Evolutionary conservation across 2,329 filamentous ascomycete genomes (phyloP), one percentile per base, ranked within the genome.

Genomic region (Plectosphaerella sp.): DNA sequence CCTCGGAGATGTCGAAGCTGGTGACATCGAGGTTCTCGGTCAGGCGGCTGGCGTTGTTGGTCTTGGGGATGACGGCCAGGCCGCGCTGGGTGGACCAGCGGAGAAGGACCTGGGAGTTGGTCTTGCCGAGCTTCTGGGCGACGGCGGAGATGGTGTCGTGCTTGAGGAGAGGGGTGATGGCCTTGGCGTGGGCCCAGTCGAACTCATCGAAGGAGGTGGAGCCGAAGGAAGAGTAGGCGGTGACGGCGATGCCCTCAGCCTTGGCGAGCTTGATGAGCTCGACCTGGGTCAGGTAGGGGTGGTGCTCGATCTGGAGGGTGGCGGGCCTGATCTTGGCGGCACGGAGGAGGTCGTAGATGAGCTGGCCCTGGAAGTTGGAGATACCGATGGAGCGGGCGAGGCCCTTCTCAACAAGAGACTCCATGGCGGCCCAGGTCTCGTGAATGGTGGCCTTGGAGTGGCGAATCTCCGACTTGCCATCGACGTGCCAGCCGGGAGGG

Each of bases 301-400:
- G 91, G 75, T 93, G 89, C 78, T 95, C 90, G 70, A 95, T 86
- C 78, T 95, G 91, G 55, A 94, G 84, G 41, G 87, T 86, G 39
- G 89, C 87, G 9, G 89, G 88, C 45, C 78, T 78, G 70, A 91
- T 82, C 62, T 80, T 83, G 57, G 88, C 88, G 71, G 91, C 90
- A 62, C 87, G 83, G 65, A 93, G 79, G 60, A 92, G 75, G 71
- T 94, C 89, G 70, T 92, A 87, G 64, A 95, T 72, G 58, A 90
- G 76, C 71, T 88, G 82, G 46, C 81, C 82, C 72, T 88, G 87
- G 82, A 91, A 93, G 79, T 95, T 95, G 74, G 82, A 87, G 59
- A 95, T 78, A 58, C 90, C 90, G 66, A 95, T 91, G 70, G 82
- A 86, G 64, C 79, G 82, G 58, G 86, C 78, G 46, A 95, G 78